Base-by-base conservation (phyloP, 2,329 filamentous ascomycete genomes). In the Chalaropsis thielavioides region DNA sequence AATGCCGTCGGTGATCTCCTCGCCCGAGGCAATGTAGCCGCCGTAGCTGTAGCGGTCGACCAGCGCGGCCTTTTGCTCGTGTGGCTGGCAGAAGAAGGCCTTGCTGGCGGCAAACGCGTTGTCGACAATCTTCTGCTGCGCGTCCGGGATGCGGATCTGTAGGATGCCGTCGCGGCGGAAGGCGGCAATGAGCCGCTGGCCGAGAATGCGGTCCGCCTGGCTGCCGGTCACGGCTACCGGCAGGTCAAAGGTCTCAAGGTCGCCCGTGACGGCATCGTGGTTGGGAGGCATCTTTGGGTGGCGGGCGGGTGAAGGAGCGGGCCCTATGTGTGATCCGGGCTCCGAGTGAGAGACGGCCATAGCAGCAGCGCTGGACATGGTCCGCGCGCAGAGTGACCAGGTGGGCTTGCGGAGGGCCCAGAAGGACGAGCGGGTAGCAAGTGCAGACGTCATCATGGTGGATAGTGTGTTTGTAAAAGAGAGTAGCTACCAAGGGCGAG, bases 21-120 rank as follows among this genome's bases (percentile, higher is more conserved):
- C 78, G 0, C 78, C 78, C 0, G 76, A 79, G 27, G 78, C 79
- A 60, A 80, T 76, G 68, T 80, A 80, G 2, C 79, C 79, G 0
- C 77, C 70, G 60, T 78, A 80, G 68, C 76, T 79, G 67, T 74
- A 72, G 15, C 72, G 71, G 68, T 81, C 76, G 6, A 80, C 71
- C 51, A 77, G 79, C 0, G 72, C 71, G 1, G 72, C 72, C 66
- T 81, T 81, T 64, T 76, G 70, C 1, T 67, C 66, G 54, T 71
- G 71, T 0, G 73, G 70, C 17, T 72, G 72, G 7, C 60, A 44
- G 67, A 80, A 79, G 71, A 79, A 80, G 5, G 69, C 67, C 62
- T 71, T 71, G 69, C 75, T 78, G 4, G 73, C 73, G 0, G 69
- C 67, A 27, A 74, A 72, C 38, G 78, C 77, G 7, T 71, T 69